A percentile compares a stretch with the other conserved stretches of the same genome.
phyloP scores from a whole-genome alignment of 768 basidiomycete genomes.

The Trametes elegans region DNA sequence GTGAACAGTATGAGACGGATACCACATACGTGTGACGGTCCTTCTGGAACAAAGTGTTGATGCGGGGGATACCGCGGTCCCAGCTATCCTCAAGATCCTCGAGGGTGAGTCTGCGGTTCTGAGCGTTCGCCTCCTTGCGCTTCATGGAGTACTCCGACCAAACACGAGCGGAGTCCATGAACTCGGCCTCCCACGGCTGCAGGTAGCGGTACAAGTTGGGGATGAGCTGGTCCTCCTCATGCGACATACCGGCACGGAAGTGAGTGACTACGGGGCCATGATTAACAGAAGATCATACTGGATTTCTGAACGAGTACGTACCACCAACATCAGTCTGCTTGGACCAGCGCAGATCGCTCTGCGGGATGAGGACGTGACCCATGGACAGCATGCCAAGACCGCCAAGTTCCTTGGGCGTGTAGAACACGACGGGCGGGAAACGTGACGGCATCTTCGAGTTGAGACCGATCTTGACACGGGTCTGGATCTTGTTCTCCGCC shows the following conservation, averaged over 20 bases:
- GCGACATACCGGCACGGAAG: slow-evolving; percentile 99
- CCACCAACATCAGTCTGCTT: slow-evolving; percentile 97
- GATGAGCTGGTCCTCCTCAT: slow-evolving; percentile 92
- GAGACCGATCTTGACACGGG: slow-evolving; percentile 98
- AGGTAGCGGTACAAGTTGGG: slow-evolving; percentile 97
- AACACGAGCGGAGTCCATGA: slow-evolving; percentile 96
- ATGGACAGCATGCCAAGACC: slow-evolving; percentile 99
- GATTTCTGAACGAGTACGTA: slow-evolving; percentile 27
- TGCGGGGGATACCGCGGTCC: slow-evolving; percentile 98
- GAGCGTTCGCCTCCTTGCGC: slow-evolving; percentile 98
- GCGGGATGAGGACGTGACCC: slow-evolving; percentile 98
- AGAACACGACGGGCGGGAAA: slow-evolving; percentile 96
- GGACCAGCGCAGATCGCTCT: slow-evolving; percentile 96
- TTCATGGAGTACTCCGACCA: slow-evolving; percentile 99
- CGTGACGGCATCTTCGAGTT: slow-evolving; percentile 99
- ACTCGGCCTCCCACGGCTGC: slow-evolving; percentile 97
- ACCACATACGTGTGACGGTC: slow-evolving; percentile 81
- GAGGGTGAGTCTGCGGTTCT: slow-evolving; percentile 93
- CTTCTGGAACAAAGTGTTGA: slow-evolving; percentile 99
- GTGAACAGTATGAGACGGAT: neutral
- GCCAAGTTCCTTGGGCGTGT: slow-evolving; percentile 97
- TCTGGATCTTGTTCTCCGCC: slow-evolving; percentile 99
- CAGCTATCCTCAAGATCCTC: slow-evolving; percentile 98
- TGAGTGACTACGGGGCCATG: slow-evolving; percentile 69
- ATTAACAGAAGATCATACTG: neutral